Conservation (phyloP, 208 protist species). For the Leishmania mexicana region DNA sequence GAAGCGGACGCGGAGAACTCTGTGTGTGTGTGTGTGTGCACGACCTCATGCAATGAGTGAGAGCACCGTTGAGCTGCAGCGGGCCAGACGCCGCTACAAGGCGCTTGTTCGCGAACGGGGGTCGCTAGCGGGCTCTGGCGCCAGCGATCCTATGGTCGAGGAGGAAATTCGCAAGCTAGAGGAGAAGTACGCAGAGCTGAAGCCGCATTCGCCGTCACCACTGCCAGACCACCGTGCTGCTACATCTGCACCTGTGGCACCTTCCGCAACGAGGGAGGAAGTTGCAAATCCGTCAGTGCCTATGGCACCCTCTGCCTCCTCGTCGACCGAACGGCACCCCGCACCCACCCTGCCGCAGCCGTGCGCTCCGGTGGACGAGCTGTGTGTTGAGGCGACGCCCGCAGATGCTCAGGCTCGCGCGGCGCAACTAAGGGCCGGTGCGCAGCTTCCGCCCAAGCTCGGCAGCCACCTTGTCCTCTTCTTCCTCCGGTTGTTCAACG, state of each 20-base stretch:
- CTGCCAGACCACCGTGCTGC: not conserved
- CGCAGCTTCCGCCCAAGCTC: not conserved
- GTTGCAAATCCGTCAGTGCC: no score
- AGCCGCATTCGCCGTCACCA: not conserved
- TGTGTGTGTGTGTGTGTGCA: not conserved
- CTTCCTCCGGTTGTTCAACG: constrained; percentile 52
- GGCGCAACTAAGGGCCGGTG: not conserved
- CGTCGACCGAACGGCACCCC: not conserved
- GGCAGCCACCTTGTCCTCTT: constrained; percentile 17
- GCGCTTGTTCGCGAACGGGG: constrained; percentile 47
- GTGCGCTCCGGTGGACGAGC: not conserved
- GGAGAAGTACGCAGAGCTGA: constrained; percentile 33
- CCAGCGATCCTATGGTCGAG: constrained; percentile 31
- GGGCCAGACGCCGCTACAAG: constrained; percentile 62
- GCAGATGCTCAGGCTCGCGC: not conserved
- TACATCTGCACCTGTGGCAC: not conserved
- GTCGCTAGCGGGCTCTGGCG: constrained; percentile 23
- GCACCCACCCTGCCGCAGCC: no score
- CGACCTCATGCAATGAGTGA: not conserved
- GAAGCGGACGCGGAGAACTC: not conserved
- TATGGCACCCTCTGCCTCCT: not conserved
- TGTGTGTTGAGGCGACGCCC: not conserved
- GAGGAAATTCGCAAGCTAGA: constrained; percentile 52
- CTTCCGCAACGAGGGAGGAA: not conserved
- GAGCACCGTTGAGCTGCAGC: constrained; percentile 17